These are phyloP conservation scores for Microdochium paspali DNA, from an alignment of 2,329 filamentous ascomycete genomes.

Conservation along the genomic window DNA sequence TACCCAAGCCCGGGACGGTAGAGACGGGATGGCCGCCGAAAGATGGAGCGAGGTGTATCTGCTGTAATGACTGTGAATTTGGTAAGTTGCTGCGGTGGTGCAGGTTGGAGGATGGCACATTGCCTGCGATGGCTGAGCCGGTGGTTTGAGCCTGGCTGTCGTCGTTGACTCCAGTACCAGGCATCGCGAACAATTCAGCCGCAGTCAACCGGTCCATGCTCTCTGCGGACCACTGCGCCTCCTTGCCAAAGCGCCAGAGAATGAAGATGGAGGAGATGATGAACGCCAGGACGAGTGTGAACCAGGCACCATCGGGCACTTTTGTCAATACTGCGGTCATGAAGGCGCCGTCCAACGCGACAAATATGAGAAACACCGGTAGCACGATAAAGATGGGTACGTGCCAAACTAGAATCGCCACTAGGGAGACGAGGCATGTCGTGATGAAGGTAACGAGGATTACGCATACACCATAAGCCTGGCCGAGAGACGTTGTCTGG, in stretches of 20 bases:
- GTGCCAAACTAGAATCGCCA: conserved; percentile 61
- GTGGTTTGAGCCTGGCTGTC: neutral
- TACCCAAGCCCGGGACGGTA: conserved; percentile 45
- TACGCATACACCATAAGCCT: conserved; percentile 68
- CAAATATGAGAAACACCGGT: conserved; percentile 49
- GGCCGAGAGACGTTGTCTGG: conserved; percentile 53
- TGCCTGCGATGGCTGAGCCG: neutral
- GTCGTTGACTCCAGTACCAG: neutral
- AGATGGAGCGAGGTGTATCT: conserved; percentile 3
- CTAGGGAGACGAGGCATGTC: conserved; percentile 60
- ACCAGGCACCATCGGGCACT: conserved; percentile 66
- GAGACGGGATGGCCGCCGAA: conserved; percentile 28
- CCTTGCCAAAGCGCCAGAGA: conserved; percentile 70
- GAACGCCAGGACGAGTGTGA: conserved; percentile 54
- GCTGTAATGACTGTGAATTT: neutral
- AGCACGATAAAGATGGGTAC: conserved; percentile 47
- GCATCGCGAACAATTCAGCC: neutral
- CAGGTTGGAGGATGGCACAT: conserved; percentile 17
- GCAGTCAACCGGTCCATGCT: conserved; percentile 37
- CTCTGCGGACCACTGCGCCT: conserved; percentile 63
- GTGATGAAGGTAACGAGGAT: conserved; percentile 68
- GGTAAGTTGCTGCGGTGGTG: neutral
- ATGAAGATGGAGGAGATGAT: conserved; percentile 54
- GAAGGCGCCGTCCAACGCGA: conserved; percentile 54
- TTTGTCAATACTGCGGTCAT: conserved; percentile 59